These are phyloP conservation scores for Gossypium herbaceum DNA, from an alignment of 345 rosid species.

Conservation along the genomic window DNA sequence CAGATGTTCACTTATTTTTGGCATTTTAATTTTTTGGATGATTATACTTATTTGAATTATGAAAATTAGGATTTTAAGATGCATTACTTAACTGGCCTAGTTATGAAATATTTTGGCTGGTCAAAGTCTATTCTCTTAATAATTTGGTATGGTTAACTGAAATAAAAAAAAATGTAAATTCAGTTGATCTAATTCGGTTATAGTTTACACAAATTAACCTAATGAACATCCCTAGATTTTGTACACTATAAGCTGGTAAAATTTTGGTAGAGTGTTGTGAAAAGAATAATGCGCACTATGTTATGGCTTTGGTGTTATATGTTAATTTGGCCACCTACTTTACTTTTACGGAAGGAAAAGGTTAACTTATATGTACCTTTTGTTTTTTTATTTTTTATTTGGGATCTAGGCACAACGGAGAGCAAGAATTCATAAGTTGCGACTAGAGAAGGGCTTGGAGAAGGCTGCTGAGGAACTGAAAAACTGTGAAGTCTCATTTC, in stretches of 20 bases:
- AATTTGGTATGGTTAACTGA: too few relatives aligned
- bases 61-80: background rate
- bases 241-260: background rate
- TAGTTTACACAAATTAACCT: background rate
- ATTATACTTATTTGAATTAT: background rate
- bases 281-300: background rate
- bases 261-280: background rate
- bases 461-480: constrained; percentile 75
- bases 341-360: background rate
- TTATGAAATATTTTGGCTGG: background rate
- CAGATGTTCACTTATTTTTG: background rate
- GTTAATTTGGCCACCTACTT: background rate
- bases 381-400: background rate
- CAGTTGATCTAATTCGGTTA: background rate
- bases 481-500: constrained; percentile 47
- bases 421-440: constrained; percentile 69
- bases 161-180: background rate
- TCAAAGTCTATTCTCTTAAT: background rate
- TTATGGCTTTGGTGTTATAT: background rate
- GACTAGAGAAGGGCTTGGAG: constrained; percentile 83
- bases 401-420: constrained; percentile 56
- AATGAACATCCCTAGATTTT: background rate
- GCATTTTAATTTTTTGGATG: background rate
- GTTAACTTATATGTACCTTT: background rate
- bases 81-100: background rate